Evolutionary conservation across 192 early-diverging fungal species (phyloP), one percentile per base, ranked within the genome.

Genomic region (Cladochytrium replicatum): DNA sequence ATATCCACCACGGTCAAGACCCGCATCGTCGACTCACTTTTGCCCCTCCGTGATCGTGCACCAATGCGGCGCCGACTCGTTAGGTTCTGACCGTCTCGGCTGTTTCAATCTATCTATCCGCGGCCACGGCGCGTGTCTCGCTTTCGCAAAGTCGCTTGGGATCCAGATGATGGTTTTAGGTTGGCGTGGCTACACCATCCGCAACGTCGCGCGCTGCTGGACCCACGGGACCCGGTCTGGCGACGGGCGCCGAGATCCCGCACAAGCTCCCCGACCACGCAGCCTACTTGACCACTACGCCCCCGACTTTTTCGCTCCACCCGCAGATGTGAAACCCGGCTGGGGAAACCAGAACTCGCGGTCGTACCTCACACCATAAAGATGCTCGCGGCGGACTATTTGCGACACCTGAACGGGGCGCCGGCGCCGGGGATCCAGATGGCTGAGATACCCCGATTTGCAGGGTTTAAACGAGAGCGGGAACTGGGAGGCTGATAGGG

Each of bases 171-270:
- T 99, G 21, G 83, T 95, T 27, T 68, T 97, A 0, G 95, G 95
- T 21, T 93, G 95, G 15, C 93, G 95, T 15, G 95, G 95, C 8
- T 99, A 99, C 57, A 99, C 95, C 0, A 91, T 96, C 60, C 77
- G 91, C 21, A 90, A 91, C 57, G 87, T 91, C 7, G 78, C 85
- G 30, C 73, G 89, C 7, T 79, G 80, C 29, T 93, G 89, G 87
- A 83, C 88, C 4, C 95, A 94, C 63, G 95, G 97, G 57, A 99
- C 95, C 2, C 82, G 6, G 74, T 91, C 3, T 73, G 87, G n/a
- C n/a, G 17, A 74, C 87, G 1, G 87, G 85, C 32, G 67, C 78
- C 17, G 82, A 82, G 9, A 67, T 96, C 6, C 70, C 74, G 6
- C 68, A 86, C 26, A 80, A 83, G 32, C 71, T 94, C 50, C 90